These are phyloP conservation scores for Biscogniauxia sp. DNA, from an alignment of 2,329 filamentous ascomycete species.

Conservation along the genomic window DNA sequence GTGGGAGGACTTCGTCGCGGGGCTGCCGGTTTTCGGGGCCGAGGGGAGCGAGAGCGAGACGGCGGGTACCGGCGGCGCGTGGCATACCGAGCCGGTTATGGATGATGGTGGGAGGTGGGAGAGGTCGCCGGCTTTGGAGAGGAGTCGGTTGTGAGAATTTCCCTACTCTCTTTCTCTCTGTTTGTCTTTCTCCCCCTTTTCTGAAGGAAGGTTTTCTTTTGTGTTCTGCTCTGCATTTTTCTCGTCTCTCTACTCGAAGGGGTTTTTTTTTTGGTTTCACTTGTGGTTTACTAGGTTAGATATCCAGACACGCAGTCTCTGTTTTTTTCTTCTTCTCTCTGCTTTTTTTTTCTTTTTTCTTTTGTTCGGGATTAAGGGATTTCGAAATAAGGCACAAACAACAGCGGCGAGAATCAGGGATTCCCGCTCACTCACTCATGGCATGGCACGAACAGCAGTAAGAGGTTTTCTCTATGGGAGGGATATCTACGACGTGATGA, in stretches of 20 bases:
- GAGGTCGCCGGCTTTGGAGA: background rate
- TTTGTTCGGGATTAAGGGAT: no score
- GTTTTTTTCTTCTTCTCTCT: no score
- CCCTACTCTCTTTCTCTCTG: background rate
- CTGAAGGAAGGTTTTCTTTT: background rate
- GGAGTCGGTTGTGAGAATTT: background rate
- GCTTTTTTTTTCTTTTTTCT: no score
- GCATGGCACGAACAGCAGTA: no score
- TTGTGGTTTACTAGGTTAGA: background rate
- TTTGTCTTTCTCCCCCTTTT: background rate
- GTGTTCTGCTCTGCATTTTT: background rate
- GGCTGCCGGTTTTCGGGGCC: constrained; percentile 7
- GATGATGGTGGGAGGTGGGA: background rate
- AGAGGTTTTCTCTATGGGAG: no score
- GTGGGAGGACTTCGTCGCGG: constrained; percentile 11
- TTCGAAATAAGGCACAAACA: no score
- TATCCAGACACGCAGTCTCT: background rate
- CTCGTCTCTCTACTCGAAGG: no score
- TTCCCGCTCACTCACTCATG: no score
- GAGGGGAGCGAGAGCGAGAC: background rate
- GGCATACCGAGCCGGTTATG: background rate
- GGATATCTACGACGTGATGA: no score
- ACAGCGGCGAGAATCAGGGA: no score
- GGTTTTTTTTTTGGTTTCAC: background rate
- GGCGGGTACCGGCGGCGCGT: background rate